Base-by-base conservation (phyloP, 352 stramenopile species). In the Phytophthora sojae region DNA sequence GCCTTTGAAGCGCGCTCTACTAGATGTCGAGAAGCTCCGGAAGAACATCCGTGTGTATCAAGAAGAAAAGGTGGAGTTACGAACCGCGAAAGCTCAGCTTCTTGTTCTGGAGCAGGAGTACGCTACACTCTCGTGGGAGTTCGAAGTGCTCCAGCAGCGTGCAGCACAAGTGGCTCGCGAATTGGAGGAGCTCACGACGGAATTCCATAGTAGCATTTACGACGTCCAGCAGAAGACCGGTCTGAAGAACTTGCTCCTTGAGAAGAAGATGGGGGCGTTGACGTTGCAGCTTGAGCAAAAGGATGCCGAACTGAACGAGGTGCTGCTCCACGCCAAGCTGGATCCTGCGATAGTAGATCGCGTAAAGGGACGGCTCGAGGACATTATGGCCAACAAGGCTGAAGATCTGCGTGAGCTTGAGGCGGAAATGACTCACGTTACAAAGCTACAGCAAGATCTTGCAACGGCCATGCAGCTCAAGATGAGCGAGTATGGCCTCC, bases 221-320 rank as follows among this genome's bases (percentile, higher is more conserved):
- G 86, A 97, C 19, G 93, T 98, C 11, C 92, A 98, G 73, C 96
- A 98, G 50, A 98, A 98, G 70, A 90, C 83, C 7, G 94, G 94
- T 17, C 97, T 99, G 62, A 93, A 97, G 67, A 98, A 98, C 52
- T 70, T 99, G 32, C 67, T 99, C 15, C 82, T 99, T 7, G 96
- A 99, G 71, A 98, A 97, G 64, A 98, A 98, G 67, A 91, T 99
- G 64, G 79, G 79, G 26, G 86, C 87, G 6, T 80, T 98, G 56
- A 86, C 77, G 4, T 65, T 96, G 54, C 84, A 89, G 25, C 83
- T 97, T 7, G 94, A 99, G 61, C 91, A 97, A 63, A 96, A 93
- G 35, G 95, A 97, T 47, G 97, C 92, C 6, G 93, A 98, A 71
- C 77, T 99, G 7, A 95, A 97, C 52, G 94, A 99, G 69, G 86